Conservation (phyloP, 2,329 filamentous ascomycete species). For the Emergomyces pasteurianus region DNA sequence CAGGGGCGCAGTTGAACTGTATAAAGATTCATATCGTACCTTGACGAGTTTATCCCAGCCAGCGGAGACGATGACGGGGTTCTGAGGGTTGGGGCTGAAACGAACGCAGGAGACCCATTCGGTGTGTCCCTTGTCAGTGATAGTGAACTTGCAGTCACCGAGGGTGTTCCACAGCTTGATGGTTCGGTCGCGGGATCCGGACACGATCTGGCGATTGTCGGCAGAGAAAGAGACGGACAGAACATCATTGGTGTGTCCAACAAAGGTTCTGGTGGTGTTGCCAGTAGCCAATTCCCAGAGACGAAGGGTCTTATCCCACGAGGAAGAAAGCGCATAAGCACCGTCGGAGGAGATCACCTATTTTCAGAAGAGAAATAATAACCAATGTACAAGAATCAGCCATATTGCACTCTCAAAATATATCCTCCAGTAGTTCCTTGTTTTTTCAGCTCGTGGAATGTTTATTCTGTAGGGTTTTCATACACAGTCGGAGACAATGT, state of each 20-base stretch:
- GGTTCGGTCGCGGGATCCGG: slow-evolving; percentile 91
- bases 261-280: slow-evolving; percentile 94
- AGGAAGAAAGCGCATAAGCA: slow-evolving; percentile 95
- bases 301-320: slow-evolving; percentile 99
- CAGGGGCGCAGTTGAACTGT: slow-evolving; percentile 2
- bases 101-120: slow-evolving; percentile 99
- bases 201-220: slow-evolving; percentile 99
- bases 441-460: slow-evolving; percentile 13
- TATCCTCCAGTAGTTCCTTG: slow-evolving; percentile 9
- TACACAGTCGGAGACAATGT: slow-evolving; percentile 99
- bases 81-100: slow-evolving; percentile 99
- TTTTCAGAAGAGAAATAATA: slow-evolving; percentile 14
- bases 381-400: slow-evolving; percentile 10
- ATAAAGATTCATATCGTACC: slow-evolving; percentile 50
- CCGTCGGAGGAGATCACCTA: slow-evolving; percentile 99
- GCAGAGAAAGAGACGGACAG: slow-evolving; percentile 99
- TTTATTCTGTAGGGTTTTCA: slow-evolving; percentile 32
- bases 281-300: slow-evolving; percentile 98
- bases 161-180: slow-evolving; percentile 99
- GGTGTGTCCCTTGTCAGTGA: slow-evolving; percentile 99
- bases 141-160: slow-evolving; percentile 99
- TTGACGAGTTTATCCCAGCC: slow-evolving; percentile 99
- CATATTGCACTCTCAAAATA: neutral
- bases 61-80: slow-evolving; percentile 97
- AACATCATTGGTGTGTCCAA: slow-evolving; percentile 98